phyloP scores from a whole-genome alignment of 768 basidiomycete species.

The Tricholoma flavovirens region DNA sequence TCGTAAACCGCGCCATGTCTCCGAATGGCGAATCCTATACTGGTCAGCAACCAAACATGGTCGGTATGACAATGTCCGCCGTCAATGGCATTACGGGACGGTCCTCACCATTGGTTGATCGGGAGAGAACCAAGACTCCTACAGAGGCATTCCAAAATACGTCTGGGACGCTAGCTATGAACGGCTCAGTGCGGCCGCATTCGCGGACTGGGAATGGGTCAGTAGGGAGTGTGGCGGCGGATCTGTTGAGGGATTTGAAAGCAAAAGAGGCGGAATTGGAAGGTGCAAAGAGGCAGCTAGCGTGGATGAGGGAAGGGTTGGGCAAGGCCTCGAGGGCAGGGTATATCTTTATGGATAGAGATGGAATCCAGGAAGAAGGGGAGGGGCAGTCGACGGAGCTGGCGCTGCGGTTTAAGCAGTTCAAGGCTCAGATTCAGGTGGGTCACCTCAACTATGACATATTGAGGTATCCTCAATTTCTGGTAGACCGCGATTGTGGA shows the following conservation, averaged over 20 bases:
- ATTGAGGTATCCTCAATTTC: neutral
- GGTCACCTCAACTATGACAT: slow-evolving; percentile 17
- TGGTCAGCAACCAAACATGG: slow-evolving; percentile 47
- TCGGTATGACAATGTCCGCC: slow-evolving; percentile 43
- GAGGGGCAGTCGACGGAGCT: slow-evolving; percentile 59
- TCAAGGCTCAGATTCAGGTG: slow-evolving; percentile 84
- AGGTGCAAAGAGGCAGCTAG: slow-evolving; percentile 64
- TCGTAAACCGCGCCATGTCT: slow-evolving; percentile 52
- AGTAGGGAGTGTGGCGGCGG: slow-evolving; percentile 65
- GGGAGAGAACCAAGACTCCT: slow-evolving; percentile 44
- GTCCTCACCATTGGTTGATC: slow-evolving; percentile 42
- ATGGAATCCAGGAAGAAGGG: slow-evolving; percentile 36
- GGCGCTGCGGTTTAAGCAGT: slow-evolving; percentile 79
- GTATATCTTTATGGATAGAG: slow-evolving; percentile 56
- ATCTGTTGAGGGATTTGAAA: slow-evolving; percentile 75
- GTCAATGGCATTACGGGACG: slow-evolving; percentile 40
- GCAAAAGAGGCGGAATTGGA: slow-evolving; percentile 80
- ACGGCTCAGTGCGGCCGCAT: slow-evolving; percentile 42
- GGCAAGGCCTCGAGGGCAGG: slow-evolving; percentile 71
- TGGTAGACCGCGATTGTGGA: slow-evolving; percentile 62
- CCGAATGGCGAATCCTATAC: slow-evolving; percentile 32
- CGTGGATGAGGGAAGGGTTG: slow-evolving; percentile 83
- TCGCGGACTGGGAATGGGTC: slow-evolving; percentile 44
- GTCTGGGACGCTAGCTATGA: slow-evolving; percentile 39
- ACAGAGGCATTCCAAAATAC: slow-evolving; percentile 54